Evolutionary conservation across 2,329 filamentous ascomycete genomes (phyloP).

Genomic region (Epicoccum nigrum): DNA sequence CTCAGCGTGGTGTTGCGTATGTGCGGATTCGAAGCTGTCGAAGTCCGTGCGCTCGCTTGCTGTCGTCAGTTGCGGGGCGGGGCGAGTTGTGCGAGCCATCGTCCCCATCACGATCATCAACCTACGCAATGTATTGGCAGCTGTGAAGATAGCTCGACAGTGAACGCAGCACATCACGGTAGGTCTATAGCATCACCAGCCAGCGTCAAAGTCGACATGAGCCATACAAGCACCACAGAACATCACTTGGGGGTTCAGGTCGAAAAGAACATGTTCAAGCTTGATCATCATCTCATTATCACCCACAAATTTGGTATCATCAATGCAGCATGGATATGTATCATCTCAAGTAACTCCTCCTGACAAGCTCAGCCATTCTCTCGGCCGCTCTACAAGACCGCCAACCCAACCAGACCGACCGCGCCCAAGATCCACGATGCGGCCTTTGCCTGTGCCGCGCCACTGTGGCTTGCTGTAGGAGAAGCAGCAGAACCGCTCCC

Average conservation of each 20-base stretch:
- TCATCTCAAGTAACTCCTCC: conserved; percentile 2
- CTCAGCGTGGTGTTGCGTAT: conserved; percentile 26
- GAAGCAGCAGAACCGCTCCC: conserved; percentile 23
- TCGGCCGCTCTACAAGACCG: conserved; percentile 29
- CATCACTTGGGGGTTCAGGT: no score
- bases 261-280: no score
- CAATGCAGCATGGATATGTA: background rate
- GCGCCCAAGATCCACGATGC: conserved; percentile 45
- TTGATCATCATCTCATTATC: background rate
- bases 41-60: conserved; percentile 15
- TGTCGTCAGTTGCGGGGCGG: conserved; percentile 21
- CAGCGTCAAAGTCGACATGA: background rate
- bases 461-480: conserved; percentile 23
- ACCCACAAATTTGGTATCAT: background rate
- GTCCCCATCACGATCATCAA: no score
- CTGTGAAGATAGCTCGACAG: no score
- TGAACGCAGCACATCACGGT: no score
- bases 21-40: conserved; percentile 29
- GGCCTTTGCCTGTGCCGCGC: conserved; percentile 39
- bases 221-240: background rate
- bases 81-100: conserved; percentile 1
- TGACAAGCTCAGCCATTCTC: background rate
- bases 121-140: no score
- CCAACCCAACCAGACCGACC: conserved; percentile 41
- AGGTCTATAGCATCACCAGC: background rate